These are phyloP conservation scores for Stephania japonica DNA, from an alignment of 164 flowering plant species.

Conservation along the genomic window DNA sequence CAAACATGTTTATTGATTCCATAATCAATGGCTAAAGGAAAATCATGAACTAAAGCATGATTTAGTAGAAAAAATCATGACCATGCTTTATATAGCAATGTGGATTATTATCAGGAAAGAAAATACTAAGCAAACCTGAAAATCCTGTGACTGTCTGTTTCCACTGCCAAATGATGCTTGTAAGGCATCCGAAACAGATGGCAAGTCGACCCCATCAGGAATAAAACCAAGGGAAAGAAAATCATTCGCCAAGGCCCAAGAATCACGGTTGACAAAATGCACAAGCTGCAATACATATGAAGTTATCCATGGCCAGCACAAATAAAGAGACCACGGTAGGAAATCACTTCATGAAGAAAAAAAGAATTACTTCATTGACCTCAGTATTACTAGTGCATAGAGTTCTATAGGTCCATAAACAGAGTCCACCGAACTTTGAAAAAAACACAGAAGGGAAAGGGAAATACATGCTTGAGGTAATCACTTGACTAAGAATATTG, in stretches of 20 bases:
- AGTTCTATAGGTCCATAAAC: neutral
- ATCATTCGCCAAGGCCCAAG: conserved; percentile 90
- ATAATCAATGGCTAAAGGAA: neutral
- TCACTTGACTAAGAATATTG: neutral
- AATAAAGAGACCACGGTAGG: neutral
- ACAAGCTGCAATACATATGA: conserved; percentile 71
- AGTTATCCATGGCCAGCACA: conserved; percentile 14
- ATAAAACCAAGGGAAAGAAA: conserved; percentile 94
- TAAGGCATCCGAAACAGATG: conserved; percentile 67
- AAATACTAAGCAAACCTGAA: conserved; percentile 53
- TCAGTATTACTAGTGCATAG: neutral
- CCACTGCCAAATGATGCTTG: conserved; percentile 67
- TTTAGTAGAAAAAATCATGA: neutral
- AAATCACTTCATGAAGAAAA: conserved; percentile 1
- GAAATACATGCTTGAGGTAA: neutral
- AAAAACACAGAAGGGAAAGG: too few species aligned
- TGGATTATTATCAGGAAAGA: neutral
- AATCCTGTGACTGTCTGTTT: conserved; percentile 63
- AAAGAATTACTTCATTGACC: neutral
- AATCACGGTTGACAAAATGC: conserved; percentile 95
- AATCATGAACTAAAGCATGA: neutral
- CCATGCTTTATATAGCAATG: neutral
- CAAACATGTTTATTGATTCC: neutral
- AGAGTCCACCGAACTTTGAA: neutral
- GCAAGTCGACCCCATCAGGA: conserved; percentile 75